A percentile compares a stretch with the other conserved stretches of the same genome.
phyloP scores from a whole-genome alignment of 441 rosid genomes.

The Eruca vesicaria region DNA sequence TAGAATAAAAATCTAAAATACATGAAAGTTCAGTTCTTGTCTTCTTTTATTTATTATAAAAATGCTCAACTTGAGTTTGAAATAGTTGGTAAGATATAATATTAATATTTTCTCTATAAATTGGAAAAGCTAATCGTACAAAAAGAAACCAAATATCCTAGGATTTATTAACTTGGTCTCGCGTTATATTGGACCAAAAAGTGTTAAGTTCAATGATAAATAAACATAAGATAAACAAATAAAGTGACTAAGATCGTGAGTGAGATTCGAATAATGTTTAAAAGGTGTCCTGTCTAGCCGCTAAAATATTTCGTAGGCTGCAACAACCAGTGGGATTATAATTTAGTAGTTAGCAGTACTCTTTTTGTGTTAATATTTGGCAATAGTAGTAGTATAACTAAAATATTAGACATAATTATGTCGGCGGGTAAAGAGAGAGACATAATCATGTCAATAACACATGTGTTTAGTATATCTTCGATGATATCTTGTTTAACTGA shows the following conservation, averaged over 20 bases:
- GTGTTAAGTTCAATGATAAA: not conserved
- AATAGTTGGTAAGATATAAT: constrained; percentile 14
- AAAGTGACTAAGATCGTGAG: constrained; percentile 25
- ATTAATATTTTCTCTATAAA: not conserved
- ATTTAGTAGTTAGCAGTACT: not conserved
- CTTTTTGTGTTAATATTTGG: not conserved
- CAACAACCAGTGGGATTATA: constrained; percentile 15
- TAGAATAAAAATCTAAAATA: not conserved
- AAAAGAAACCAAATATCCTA: constrained; percentile 25
- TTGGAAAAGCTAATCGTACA: constrained; percentile 4
- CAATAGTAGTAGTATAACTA: constrained; percentile 3
- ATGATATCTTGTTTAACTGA: not conserved
- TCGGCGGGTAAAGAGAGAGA: not conserved
- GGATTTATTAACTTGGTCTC: constrained; percentile 6
- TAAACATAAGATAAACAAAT: not conserved
- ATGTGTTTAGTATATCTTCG: not conserved
- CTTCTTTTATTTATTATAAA: not conserved
- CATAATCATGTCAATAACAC: not conserved
- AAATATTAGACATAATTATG: constrained; percentile 12
- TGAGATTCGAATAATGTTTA: constrained; percentile 13
- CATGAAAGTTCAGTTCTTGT: not conserved
- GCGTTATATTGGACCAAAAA: constrained; percentile 26
- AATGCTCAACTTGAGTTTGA: constrained; percentile 13
- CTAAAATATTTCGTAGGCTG: constrained; percentile 18
- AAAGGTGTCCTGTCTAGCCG: constrained; percentile 6